Conservation (phyloP, 2,329 filamentous ascomycete genomes). For the Teratosphaeria viscida region DNA sequence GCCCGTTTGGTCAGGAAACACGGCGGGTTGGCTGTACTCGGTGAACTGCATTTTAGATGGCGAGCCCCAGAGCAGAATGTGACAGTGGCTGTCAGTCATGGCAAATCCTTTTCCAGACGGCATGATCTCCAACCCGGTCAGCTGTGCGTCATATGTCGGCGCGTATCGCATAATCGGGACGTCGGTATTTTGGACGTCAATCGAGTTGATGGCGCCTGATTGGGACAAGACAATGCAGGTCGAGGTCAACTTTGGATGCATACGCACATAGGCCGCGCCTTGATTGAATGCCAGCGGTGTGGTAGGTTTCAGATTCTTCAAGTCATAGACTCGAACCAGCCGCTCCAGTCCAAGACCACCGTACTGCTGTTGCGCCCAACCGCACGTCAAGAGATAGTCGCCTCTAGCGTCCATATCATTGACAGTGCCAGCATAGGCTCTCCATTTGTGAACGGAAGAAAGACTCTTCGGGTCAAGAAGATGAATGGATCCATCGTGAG, state of each 20-base stretch:
- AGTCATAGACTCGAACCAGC: slow-evolving; percentile 88
- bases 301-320: slow-evolving; percentile 80
- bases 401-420: slow-evolving; percentile 97
- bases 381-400: slow-evolving; percentile 91
- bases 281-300: slow-evolving; percentile 86
- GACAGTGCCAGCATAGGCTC: slow-evolving; percentile 76
- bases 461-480: slow-evolving; percentile 74
- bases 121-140: slow-evolving; percentile 75
- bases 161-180: slow-evolving; percentile 76
- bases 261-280: slow-evolving; percentile 85
- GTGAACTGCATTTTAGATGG: slow-evolving; percentile 78
- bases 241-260: slow-evolving; percentile 92
- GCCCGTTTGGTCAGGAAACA: slow-evolving; percentile 54
- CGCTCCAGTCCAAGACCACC: slow-evolving; percentile 77
- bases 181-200: slow-evolving; percentile 90
- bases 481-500: slow-evolving; percentile 69
- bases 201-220: slow-evolving; percentile 85
- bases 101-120: slow-evolving; percentile 79
- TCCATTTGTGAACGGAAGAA: slow-evolving; percentile 74
- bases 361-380: slow-evolving; percentile 74
- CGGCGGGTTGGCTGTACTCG: slow-evolving; percentile 65
- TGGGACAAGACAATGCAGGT: slow-evolving; percentile 91
- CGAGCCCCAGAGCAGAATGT: slow-evolving; percentile 80
- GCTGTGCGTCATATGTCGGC: slow-evolving; percentile 59
- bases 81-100: slow-evolving; percentile 66